A percentile compares a stretch with the other conserved stretches of the same genome.
These are phyloP conservation scores for Imleria badia DNA, from an alignment of 768 basidiomycete genomes.

Conservation along the genomic window DNA sequence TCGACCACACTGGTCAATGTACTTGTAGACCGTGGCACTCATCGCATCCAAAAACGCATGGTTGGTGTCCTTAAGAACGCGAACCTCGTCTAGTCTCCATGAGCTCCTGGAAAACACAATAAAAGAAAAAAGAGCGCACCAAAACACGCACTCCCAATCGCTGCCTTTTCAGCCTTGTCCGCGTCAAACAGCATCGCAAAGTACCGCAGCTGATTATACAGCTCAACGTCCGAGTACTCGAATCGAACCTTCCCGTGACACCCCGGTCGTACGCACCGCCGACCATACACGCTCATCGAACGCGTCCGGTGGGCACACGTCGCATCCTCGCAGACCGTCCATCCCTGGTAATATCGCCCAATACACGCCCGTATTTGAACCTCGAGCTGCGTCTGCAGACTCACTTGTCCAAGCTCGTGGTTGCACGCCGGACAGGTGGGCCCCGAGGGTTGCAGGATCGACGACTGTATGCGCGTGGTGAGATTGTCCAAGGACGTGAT, in stretches of 20 bases:
- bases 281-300: slow-evolving; percentile 91
- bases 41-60: slow-evolving; percentile 51
- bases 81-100: slow-evolving; percentile 36
- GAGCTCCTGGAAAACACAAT: neutral
- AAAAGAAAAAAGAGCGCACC: slow-evolving; percentile 31
- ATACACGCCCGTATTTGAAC: slow-evolving; percentile 79
- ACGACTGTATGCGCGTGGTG: slow-evolving; percentile 46
- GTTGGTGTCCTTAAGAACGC: slow-evolving; percentile 51
- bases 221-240: slow-evolving; percentile 78
- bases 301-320: slow-evolving; percentile 85
- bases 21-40: slow-evolving; percentile 62
- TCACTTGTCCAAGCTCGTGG: slow-evolving; percentile 49
- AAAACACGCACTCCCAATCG: slow-evolving; percentile 44
- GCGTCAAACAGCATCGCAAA: slow-evolving; percentile 76
- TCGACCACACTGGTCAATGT: slow-evolving; percentile 84
- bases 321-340: slow-evolving; percentile 84
- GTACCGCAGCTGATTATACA: slow-evolving; percentile 91
- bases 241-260: slow-evolving; percentile 13
- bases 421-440: slow-evolving; percentile 71
- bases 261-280: slow-evolving; percentile 60
- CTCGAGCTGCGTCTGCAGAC: slow-evolving; percentile 84
- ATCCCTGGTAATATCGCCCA: slow-evolving; percentile 82
- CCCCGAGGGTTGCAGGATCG: slow-evolving; percentile 63
- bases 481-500: neutral
- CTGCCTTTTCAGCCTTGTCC: slow-evolving; percentile 56